These are phyloP conservation scores for Pleurostoma richardsiae DNA, from an alignment of 2,329 filamentous ascomycete species.

Conservation along the genomic window DNA sequence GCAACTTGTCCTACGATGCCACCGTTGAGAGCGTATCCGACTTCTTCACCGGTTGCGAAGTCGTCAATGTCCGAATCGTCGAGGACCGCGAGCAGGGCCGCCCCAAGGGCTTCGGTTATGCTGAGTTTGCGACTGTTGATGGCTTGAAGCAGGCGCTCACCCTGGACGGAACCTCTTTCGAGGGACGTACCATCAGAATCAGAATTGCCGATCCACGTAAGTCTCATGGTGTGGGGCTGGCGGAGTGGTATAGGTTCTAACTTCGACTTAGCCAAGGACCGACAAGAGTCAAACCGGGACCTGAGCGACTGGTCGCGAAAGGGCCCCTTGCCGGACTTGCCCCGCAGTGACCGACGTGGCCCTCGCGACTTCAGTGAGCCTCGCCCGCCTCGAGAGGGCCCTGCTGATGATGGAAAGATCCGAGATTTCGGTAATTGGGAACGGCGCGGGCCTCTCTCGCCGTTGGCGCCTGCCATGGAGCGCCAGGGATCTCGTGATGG, in stretches of 20 bases:
- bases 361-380: conserved; percentile 58
- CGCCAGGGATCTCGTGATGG: conserved; percentile 46
- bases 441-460: conserved; percentile 85
- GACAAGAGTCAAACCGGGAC: conserved; percentile 70
- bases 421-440: conserved; percentile 91
- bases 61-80: conserved; percentile 90
- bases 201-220: conserved; percentile 97
- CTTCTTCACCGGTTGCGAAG: conserved; percentile 79
- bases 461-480: conserved; percentile 51
- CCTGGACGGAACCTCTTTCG: conserved; percentile 75
- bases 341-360: conserved; percentile 40
- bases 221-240: conserved; percentile 28
- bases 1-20: conserved; percentile 94
- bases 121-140: conserved; percentile 84
- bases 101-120: conserved; percentile 97
- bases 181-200: conserved; percentile 84
- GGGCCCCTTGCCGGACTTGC: conserved; percentile 55
- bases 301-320: conserved; percentile 90
- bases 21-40: conserved; percentile 76
- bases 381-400: conserved; percentile 62
- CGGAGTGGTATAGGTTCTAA: too few species aligned
- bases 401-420: conserved; percentile 67
- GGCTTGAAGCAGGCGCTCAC: conserved; percentile 87
- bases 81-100: conserved; percentile 92
- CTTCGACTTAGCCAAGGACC: conserved; percentile 67